Percentiles rank a stretch among this genome's conserved stretches.
Conservation (phyloP, 139 green algal genomes). For the Dunaliella primolecta region DNA sequence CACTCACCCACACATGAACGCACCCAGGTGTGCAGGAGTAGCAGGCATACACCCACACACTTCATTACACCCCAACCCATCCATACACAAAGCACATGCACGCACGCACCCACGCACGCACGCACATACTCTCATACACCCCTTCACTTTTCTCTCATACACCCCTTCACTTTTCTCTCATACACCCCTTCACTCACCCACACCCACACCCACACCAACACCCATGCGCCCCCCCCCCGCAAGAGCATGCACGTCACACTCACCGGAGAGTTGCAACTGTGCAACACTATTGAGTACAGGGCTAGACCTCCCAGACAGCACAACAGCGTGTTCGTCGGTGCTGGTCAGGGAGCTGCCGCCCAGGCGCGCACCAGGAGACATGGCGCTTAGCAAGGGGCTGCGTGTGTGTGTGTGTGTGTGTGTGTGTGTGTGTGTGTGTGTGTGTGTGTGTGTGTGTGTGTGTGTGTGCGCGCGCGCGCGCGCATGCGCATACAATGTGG, state of each 20-base stretch:
- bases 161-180: too few relatives aligned
- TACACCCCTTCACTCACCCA: too few relatives aligned
- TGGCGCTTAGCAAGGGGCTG: neutral
- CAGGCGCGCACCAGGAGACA: neutral
- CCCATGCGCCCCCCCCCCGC: neutral
- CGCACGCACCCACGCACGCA: neutral
- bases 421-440: neutral
- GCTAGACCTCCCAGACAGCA: too few relatives aligned
- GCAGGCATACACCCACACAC: neutral
- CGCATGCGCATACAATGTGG: neutral
- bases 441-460: slow-evolving; percentile 1
- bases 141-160: too few relatives aligned
- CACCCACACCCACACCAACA: neutral
- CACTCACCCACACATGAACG: neutral
- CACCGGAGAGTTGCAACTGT: too few relatives aligned
- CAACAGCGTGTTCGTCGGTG: neutral
- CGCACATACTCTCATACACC: neutral
- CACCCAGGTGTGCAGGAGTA: too few relatives aligned
- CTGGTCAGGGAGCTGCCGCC: neutral
- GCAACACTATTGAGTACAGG: too few relatives aligned
- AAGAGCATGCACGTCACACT: too few relatives aligned
- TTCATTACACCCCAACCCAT: neutral
- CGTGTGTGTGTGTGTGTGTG: neutral
- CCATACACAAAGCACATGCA: neutral
- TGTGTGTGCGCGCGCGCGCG: neutral